phyloP scores from a whole-genome alignment of 192 early-diverging fungal genomes.

The Irineochytrium annulatum region DNA sequence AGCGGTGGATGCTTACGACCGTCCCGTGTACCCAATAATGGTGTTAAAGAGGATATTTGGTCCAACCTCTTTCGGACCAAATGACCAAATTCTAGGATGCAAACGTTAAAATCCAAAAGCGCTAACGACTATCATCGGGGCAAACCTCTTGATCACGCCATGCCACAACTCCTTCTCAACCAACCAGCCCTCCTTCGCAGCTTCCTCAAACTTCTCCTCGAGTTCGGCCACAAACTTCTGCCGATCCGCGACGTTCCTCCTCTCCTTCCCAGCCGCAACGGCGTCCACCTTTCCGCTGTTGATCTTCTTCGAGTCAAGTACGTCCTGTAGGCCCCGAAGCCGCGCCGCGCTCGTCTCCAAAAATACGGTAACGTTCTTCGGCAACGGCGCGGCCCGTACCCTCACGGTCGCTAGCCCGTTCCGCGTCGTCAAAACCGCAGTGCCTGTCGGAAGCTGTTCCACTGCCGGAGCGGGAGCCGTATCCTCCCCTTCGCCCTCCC shows the following conservation, averaged over 20 bases:
- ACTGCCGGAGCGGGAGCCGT: background rate
- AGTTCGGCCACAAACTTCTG: constrained; percentile 39
- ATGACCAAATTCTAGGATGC: constrained; percentile 64
- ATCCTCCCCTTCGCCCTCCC: constrained; percentile 6
- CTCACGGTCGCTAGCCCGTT: constrained; percentile 58
- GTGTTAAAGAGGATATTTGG: constrained; percentile 75
- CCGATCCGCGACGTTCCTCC: constrained; percentile 16
- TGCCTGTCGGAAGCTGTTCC: constrained; percentile 52
- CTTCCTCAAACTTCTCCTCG: constrained; percentile 41
- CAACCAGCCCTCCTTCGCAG: constrained; percentile 37
- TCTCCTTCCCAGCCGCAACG: no score
- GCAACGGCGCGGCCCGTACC: constrained; percentile 69
- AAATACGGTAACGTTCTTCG: constrained; percentile 54
- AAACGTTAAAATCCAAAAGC: constrained; percentile 1
- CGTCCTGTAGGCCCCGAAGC: constrained; percentile 55
- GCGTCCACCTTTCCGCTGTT: background rate
- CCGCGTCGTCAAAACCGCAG: constrained; percentile 52
- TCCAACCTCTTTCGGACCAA: constrained; percentile 78
- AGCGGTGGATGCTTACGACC: constrained; percentile 14
- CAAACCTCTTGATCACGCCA: constrained; percentile 47
- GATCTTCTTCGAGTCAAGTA: constrained; percentile 28
- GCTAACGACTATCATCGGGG: no score
- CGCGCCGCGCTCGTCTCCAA: constrained; percentile 47
- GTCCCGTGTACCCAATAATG: constrained; percentile 43
- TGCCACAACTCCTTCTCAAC: constrained; percentile 42